Evolutionary conservation across 495 filamentous ascomycete species (phyloP), one percentile per base, ranked within the genome.

Genomic region (Trypethelium eluteriae): DNA sequence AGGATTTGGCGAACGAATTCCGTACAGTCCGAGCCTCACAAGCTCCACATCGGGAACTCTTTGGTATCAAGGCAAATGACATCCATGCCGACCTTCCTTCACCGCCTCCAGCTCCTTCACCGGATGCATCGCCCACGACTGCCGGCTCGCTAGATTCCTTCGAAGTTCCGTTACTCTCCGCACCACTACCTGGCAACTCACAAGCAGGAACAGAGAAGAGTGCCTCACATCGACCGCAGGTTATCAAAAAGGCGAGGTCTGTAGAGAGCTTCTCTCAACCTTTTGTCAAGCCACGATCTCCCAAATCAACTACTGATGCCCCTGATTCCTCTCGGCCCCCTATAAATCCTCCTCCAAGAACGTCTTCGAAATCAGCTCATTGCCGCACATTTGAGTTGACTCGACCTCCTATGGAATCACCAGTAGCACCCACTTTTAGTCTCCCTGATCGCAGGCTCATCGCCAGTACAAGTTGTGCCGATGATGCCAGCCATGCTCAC

Each of bases 21-120:
- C 86, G 84, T 47, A 83, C 85, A 14, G 83, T 89, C 65, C 84
- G 85, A 63, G 84, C 85, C 61, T 82, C 87, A n/a, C 89, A 90
- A 70, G 78, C 80, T 39, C 84, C 88, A 14, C 80, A 81, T 57
- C 79, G 83, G 9, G 82, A 81, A 39, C 76, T 89, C 38, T 84
- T 83, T 70, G 86, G 84, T 18, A 87, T 88, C 69, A 82, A 81
- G 49, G 84, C 84, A 2, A 80, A 88, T 16, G 83, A 91, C 64
- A 76, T 91, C 47, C 84, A 87, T 3, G 7, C 49, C n/a, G 14
- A 35, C 70, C 32, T 59, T 35, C 53, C 53, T 32, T 59, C 53
- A 59, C 25, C 53, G 10, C 53, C 53, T 59, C 53, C 53, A 35
- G 32, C 53, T 36, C 53, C 32, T 14, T 14, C 7, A 35, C 2